phyloP scores from a whole-genome alignment of 352 stramenopile species.

The Phytophthora litchii region DNA sequence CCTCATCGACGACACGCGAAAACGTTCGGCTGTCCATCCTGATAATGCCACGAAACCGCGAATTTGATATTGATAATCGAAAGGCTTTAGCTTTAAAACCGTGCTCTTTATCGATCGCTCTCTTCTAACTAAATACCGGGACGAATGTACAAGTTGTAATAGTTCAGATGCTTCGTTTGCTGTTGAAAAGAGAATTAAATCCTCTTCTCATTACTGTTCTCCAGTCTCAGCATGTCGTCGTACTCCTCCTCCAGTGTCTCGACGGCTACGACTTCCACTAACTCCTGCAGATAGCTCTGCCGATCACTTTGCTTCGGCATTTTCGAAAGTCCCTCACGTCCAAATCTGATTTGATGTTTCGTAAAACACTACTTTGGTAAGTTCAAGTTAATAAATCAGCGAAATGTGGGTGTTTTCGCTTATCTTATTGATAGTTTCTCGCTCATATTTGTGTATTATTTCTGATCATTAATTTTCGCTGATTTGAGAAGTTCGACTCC shows the following conservation, averaged over 20 bases:
- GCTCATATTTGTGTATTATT: not conserved
- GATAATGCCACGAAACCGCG: not conserved
- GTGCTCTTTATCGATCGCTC: constrained; percentile 2
- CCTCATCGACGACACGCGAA: not conserved
- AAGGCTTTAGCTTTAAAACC: not conserved
- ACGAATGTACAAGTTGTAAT: constrained; percentile 2
- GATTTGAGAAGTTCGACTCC: constrained; percentile 2
- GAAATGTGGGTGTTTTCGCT: constrained; percentile 5
- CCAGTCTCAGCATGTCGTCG: not conserved
- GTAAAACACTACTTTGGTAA: not conserved
- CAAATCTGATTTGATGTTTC: not conserved
- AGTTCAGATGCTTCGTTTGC: not conserved
- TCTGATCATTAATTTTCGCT: constrained; percentile 1
- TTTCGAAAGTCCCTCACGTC: too few relatives aligned
- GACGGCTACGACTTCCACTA: not conserved
- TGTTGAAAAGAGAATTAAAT: not conserved
- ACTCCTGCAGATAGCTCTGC: constrained; percentile 2
- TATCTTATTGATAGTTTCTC: not conserved
- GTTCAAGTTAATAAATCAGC: not conserved
- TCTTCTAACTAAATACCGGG: constrained; percentile 2
- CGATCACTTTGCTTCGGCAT: constrained; percentile 5
- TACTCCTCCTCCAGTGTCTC: not conserved
- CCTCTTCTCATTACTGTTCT: not conserved
- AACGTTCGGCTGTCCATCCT: constrained; percentile 2
- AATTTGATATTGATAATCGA: not conserved